These are phyloP conservation scores for Termitomyces sp. DNA, from an alignment of 768 basidiomycete species.

Conservation along the genomic window DNA sequence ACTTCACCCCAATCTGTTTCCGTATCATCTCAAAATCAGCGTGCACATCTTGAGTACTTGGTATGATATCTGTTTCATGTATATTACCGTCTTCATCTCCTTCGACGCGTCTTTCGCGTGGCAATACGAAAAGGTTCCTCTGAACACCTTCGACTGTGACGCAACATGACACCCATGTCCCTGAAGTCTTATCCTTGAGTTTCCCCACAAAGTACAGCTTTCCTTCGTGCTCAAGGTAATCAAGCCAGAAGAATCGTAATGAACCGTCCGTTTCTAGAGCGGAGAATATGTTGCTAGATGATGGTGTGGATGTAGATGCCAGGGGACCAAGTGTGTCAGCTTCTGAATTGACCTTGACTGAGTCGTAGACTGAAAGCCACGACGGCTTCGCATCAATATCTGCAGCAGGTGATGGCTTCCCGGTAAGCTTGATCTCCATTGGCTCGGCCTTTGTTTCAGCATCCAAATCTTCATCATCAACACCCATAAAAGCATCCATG, in stretches of 20 bases:
- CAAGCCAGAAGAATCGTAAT: slow-evolving; percentile 92
- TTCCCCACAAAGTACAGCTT: slow-evolving; percentile 89
- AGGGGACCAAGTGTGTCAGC: slow-evolving; percentile 56
- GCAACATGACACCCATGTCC: slow-evolving; percentile 77
- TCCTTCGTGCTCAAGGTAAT: slow-evolving; percentile 85
- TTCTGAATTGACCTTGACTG: slow-evolving; percentile 48
- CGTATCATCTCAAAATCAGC: slow-evolving; percentile 79
- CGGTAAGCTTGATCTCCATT: slow-evolving; percentile 17
- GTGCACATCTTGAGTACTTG: slow-evolving; percentile 67
- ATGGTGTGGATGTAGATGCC: slow-evolving; percentile 25
- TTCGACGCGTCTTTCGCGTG: slow-evolving; percentile 60
- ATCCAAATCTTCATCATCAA: slow-evolving; percentile 47
- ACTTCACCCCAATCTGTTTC: slow-evolving; percentile 63
- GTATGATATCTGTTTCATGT: slow-evolving; percentile 70
- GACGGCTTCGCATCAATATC: slow-evolving; percentile 44
- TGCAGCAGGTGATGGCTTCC: slow-evolving; percentile 21
- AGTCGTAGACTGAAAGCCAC: slow-evolving; percentile 75
- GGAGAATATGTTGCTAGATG: slow-evolving; percentile 36
- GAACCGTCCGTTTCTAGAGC: slow-evolving; percentile 82
- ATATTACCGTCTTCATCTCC: slow-evolving; percentile 53
- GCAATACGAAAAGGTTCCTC: slow-evolving; percentile 87
- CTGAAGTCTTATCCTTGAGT: slow-evolving; percentile 69
- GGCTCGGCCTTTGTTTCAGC: slow-evolving; percentile 31
- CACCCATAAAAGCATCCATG: slow-evolving; percentile 56
- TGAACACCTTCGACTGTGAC: slow-evolving; percentile 80